A percentile compares a stretch with the other conserved stretches of the same genome.
These are phyloP conservation scores for Dalbergia cochinchinensis DNA, from an alignment of 306 rosid species.

Conservation along the genomic window DNA sequence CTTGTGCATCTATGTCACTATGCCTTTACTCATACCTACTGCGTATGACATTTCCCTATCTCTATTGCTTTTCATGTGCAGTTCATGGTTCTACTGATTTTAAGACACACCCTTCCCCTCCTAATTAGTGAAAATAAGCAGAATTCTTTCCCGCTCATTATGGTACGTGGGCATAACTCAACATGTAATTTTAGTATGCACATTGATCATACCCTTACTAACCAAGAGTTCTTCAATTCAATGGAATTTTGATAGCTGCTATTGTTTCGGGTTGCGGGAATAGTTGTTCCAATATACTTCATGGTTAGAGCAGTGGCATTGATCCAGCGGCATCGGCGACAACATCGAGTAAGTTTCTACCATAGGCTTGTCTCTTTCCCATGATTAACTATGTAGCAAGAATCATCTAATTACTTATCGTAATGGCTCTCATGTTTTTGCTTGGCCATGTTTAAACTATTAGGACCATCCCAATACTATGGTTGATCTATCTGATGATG, in stretches of 20 bases:
- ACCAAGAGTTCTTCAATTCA: conserved; percentile 29
- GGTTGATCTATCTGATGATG: conserved; percentile 59
- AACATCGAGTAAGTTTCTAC: conserved; percentile 57
- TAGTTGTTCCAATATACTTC: conserved; percentile 72
- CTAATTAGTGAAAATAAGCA: conserved; percentile 58
- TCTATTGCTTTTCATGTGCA: conserved; percentile 51
- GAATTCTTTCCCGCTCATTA: conserved; percentile 64
- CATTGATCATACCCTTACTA: conserved; percentile 38
- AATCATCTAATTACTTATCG: conserved; percentile 11
- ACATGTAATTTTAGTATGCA: conserved; percentile 4
- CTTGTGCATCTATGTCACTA: conserved; percentile 1
- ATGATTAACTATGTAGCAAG: background rate
- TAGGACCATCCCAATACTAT: conserved; percentile 67
- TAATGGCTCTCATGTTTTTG: conserved; percentile 21
- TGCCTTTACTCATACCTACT: background rate
- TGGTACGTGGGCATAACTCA: conserved; percentile 64
- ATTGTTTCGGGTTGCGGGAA: conserved; percentile 66
- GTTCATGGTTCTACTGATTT: conserved; percentile 84
- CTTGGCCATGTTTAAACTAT: conserved; percentile 29
- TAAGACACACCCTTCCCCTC: conserved; percentile 85
- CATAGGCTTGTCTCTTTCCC: conserved; percentile 15
- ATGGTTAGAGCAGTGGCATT: conserved; percentile 67
- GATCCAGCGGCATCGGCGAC: conserved; percentile 68
- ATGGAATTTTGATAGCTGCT: conserved; percentile 62
- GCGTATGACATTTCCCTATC: conserved; percentile 17